Conservation (phyloP, 2,329 filamentous ascomycete species). For the Neopestalotiopsis sp. region DNA sequence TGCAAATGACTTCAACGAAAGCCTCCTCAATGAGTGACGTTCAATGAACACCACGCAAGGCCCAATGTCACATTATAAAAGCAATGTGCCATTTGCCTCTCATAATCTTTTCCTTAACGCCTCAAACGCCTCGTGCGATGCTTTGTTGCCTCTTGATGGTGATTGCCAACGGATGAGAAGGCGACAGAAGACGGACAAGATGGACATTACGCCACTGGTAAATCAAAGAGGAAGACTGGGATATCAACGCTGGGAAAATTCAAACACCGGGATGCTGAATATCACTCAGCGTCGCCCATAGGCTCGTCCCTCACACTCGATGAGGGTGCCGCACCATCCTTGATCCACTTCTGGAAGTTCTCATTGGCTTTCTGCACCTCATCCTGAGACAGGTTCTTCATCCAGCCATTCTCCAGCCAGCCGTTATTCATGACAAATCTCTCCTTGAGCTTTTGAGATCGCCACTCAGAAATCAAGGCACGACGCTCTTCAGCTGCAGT, state of each 20-base stretch:
- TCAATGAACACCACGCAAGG: neutral
- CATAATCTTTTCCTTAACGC: slow-evolving; percentile 1
- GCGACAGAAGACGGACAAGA: neutral
- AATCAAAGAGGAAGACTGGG: neutral
- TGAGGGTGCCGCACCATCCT: slow-evolving; percentile 50
- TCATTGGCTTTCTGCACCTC: slow-evolving; percentile 77
- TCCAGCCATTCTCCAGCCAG: slow-evolving; percentile 78
- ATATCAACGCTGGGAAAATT: neutral
- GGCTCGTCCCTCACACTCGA: slow-evolving; percentile 33
- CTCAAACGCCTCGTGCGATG: slow-evolving; percentile 6
- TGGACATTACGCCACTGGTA: neutral
- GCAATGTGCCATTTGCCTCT: neutral
- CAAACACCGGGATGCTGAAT: slow-evolving; percentile 1
- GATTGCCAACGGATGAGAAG: too few relatives aligned
- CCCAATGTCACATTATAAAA: neutral
- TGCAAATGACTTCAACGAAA: too few relatives aligned
- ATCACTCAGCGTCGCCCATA: slow-evolving; percentile 29
- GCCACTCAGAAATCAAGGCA: slow-evolving; percentile 62
- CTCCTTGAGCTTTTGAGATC: slow-evolving; percentile 73
- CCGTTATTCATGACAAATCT: slow-evolving; percentile 83
- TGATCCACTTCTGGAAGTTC: slow-evolving; percentile 60
- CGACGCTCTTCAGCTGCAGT: slow-evolving; percentile 63
- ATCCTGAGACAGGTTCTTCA: slow-evolving; percentile 80
- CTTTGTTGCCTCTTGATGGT: neutral
- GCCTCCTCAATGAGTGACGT: too few relatives aligned